Evolutionary conservation across 2,329 filamentous ascomycete species (phyloP).

Genomic region (Penicillium sp.): DNA sequence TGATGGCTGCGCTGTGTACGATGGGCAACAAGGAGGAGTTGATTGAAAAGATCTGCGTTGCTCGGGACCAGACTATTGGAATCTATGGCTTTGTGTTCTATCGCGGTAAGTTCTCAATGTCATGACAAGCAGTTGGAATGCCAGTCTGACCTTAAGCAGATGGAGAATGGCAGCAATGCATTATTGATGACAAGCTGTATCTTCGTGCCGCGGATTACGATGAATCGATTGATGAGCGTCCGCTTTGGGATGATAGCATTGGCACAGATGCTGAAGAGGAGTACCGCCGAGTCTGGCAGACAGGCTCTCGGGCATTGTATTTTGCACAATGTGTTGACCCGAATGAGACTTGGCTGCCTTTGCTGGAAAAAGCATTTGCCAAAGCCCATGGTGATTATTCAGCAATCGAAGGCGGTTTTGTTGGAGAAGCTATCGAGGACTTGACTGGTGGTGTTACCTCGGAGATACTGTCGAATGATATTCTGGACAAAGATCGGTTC

Average conservation of each 20-base stretch:
- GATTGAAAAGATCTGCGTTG: slow-evolving; percentile 73
- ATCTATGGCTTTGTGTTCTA: slow-evolving; percentile 87
- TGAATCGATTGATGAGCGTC: slow-evolving; percentile 71
- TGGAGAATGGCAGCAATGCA: slow-evolving; percentile 88
- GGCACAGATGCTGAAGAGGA: slow-evolving; percentile 70
- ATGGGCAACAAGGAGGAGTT: slow-evolving; percentile 71
- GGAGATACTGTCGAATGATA: slow-evolving; percentile 47
- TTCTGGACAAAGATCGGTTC: slow-evolving; percentile 70
- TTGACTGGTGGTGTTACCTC: slow-evolving; percentile 55
- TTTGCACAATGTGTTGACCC: slow-evolving; percentile 74
- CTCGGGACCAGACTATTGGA: slow-evolving; percentile 69
- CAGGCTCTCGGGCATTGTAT: slow-evolving; percentile 73
- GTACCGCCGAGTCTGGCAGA: slow-evolving; percentile 71
- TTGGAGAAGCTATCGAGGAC: slow-evolving; percentile 62
- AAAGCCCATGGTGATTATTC: slow-evolving; percentile 81
- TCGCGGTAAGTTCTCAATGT: slow-evolving; percentile 49
- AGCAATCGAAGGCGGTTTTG: slow-evolving; percentile 72
- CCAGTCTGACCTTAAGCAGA: slow-evolving; percentile 47
- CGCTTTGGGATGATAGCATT: slow-evolving; percentile 73
- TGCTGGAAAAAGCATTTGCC: slow-evolving; percentile 80
- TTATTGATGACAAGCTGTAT: slow-evolving; percentile 88
- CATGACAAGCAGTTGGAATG: not conserved
- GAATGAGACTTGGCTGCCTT: slow-evolving; percentile 79
- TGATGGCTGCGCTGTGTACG: slow-evolving; percentile 76
- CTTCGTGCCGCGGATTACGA: slow-evolving; percentile 81